A percentile compares a stretch with the other conserved stretches of the same genome.
Evolutionary conservation across 768 basidiomycete genomes (phyloP).

Genomic region (Antrodiella citrinella): DNA sequence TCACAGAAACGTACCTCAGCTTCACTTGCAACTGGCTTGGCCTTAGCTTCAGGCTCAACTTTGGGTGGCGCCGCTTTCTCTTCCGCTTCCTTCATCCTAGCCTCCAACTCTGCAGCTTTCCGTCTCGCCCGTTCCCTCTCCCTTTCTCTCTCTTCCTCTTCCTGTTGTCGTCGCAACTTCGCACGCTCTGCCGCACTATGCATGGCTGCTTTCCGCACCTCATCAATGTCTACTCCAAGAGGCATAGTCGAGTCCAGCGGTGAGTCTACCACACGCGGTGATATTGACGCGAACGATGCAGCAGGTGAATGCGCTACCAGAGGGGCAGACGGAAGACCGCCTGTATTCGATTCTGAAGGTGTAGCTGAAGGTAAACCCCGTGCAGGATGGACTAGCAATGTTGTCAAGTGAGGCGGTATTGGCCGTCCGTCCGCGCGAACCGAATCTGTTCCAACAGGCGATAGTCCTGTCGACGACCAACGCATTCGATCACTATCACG

Average conservation of each 20-base stretch:
- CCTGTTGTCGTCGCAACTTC: constrained; percentile 67
- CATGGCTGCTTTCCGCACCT: constrained; percentile 70
- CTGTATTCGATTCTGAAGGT: constrained; percentile 25
- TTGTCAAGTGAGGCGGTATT: constrained; percentile 49
- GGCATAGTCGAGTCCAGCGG: constrained; percentile 13
- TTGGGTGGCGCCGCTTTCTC: constrained; percentile 7
- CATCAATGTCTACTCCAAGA: constrained; percentile 38
- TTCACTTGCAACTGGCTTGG: constrained; percentile 11
- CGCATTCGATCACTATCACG: constrained; percentile 6
- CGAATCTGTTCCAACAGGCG: constrained; percentile 32
- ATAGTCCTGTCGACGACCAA: constrained; percentile 34
- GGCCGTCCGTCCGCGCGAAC: constrained; percentile 39
- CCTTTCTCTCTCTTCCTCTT: constrained; percentile 76
- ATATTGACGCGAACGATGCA: constrained; percentile 9
- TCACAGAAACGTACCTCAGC: constrained; percentile 11
- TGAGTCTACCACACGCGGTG: constrained; percentile 12
- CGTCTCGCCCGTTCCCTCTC: constrained; percentile 72
- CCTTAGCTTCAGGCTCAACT: constrained; percentile 5
- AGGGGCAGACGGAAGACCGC: constrained; percentile 6
- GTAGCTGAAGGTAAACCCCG: constrained; percentile 3
- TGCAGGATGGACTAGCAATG: constrained; percentile 21
- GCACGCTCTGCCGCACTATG: constrained; percentile 80
- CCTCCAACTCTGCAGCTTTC: constrained; percentile 75
- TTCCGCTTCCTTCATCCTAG: constrained; percentile 41
- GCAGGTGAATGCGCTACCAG: constrained; percentile 11